These are phyloP conservation scores for Pseudogymnoascus sp. DNA, from an alignment of 2,329 filamentous ascomycete genomes.

Conservation along the genomic window DNA sequence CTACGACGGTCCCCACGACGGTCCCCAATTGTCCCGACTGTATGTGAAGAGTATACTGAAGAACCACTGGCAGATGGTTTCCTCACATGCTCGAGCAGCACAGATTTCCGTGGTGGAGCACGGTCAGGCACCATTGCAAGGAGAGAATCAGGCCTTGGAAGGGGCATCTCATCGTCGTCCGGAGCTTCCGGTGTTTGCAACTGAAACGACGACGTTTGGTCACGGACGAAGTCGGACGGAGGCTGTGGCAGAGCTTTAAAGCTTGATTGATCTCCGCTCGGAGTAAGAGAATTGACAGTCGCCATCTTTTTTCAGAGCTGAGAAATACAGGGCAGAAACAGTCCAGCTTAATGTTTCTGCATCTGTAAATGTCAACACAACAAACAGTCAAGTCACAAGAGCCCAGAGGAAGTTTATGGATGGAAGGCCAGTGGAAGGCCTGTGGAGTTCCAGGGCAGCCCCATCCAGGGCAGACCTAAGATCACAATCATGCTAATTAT, in stretches of 20 bases:
- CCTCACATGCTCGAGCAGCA: neutral
- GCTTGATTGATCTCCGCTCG: neutral
- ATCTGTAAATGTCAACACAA: neutral
- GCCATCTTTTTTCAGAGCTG: conserved; percentile 1
- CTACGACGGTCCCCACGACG: conserved; percentile 1
- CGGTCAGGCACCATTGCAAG: neutral
- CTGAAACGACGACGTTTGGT: conserved; percentile 5
- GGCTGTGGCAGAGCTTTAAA: neutral
- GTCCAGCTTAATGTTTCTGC: conserved; percentile 1
- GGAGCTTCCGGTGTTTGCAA: conserved; percentile 4
- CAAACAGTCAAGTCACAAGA: neutral
- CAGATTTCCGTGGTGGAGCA: conserved; percentile 1
- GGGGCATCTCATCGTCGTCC: neutral
- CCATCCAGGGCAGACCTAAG: conserved; percentile 3
- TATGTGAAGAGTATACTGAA: neutral
- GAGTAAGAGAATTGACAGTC: neutral
- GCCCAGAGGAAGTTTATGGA: neutral
- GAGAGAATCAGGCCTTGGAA: neutral
- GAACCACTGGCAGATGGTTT: conserved; percentile 1
- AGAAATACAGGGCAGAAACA: neutral
- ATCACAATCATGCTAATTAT: conserved; percentile 5
- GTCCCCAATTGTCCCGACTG: neutral
- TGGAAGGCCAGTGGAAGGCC: neutral
- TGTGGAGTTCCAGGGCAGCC: conserved; percentile 1
- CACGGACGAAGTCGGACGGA: neutral